Evolutionary conservation across 2,329 filamentous ascomycete genomes (phyloP).

Genomic region (Cryphonectria nitschkei): DNA sequence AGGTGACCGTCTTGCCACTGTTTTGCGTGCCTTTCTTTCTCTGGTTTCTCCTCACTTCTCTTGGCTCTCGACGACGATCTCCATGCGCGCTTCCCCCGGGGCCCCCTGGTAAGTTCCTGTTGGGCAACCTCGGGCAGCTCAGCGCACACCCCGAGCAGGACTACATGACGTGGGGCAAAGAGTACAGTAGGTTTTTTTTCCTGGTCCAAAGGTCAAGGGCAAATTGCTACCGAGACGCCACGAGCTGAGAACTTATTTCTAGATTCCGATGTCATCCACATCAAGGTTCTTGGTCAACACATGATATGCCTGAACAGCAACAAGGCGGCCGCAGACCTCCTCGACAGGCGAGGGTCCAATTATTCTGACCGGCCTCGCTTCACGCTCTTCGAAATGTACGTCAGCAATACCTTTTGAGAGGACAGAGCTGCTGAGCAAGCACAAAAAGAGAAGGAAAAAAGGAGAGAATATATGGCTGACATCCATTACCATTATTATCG

Average conservation of each 20-base stretch:
- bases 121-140: conserved; percentile 38
- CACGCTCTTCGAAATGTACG: conserved; percentile 41
- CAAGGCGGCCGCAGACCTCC: conserved; percentile 41
- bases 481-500: background rate
- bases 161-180: conserved; percentile 38
- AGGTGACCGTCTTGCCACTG: conserved; percentile 10
- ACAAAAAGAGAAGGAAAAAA: background rate
- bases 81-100: conserved; percentile 37
- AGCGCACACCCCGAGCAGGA: conserved; percentile 39
- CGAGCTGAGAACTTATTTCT: conserved; percentile 16
- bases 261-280: conserved; percentile 38
- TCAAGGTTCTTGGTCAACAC: conserved; percentile 36
- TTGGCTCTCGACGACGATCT: conserved; percentile 6
- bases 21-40: background rate
- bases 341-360: conserved; percentile 42
- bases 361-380: conserved; percentile 44
- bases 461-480: conserved; percentile 3
- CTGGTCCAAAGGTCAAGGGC: background rate
- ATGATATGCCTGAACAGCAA: conserved; percentile 43
- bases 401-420: background rate
- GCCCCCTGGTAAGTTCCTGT: conserved; percentile 35
- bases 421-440: background rate
- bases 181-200: conserved; percentile 36
- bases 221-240: background rate
- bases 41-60: background rate